Evolutionary conservation across 2,329 filamentous ascomycete genomes (phyloP).

Genomic region (Epichloe sp.): DNA sequence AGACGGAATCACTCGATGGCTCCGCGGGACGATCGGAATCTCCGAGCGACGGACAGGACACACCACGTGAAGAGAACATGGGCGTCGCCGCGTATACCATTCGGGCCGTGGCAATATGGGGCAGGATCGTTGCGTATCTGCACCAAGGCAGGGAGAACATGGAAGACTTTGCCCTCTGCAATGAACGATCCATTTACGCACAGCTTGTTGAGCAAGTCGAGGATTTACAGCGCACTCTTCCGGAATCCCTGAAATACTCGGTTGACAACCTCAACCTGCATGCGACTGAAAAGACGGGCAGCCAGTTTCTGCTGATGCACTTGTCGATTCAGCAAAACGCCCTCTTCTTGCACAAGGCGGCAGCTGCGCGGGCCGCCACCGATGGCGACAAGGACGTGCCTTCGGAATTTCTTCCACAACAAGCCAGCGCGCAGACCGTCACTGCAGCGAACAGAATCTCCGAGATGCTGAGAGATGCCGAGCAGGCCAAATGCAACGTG

Average conservation of each 20-base stretch:
- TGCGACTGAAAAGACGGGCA: slow-evolving; percentile 70
- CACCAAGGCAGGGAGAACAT: slow-evolving; percentile 83
- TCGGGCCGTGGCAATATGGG: slow-evolving; percentile 76
- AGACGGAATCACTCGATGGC: slow-evolving; percentile 73
- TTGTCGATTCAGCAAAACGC: slow-evolving; percentile 81
- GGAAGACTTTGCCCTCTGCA: slow-evolving; percentile 71
- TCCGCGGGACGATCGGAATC: slow-evolving; percentile 49
- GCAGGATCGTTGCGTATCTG: slow-evolving; percentile 75
- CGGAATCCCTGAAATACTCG: slow-evolving; percentile 59
- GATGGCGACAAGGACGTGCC: slow-evolving; percentile 58
- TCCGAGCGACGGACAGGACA: slow-evolving; percentile 49
- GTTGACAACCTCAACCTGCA: slow-evolving; percentile 75
- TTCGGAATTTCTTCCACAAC: slow-evolving; percentile 62
- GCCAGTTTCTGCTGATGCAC: slow-evolving; percentile 88
- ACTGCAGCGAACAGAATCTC: slow-evolving; percentile 81
- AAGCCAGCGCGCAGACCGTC: slow-evolving; percentile 63
- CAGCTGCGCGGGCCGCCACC: slow-evolving; percentile 56
- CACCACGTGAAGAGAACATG: slow-evolving; percentile 71
- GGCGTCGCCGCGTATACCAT: slow-evolving; percentile 87
- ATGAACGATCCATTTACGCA: slow-evolving; percentile 62
- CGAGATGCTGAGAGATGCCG: slow-evolving; percentile 65
- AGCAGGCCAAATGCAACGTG: slow-evolving; percentile 54
- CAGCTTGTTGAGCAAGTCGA: slow-evolving; percentile 58
- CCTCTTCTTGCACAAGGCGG: slow-evolving; percentile 81
- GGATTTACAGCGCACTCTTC: slow-evolving; percentile 55